Evolutionary conservation across 371 early-diverging fungal genomes (phyloP), one percentile per base, ranked within the genome.

Genomic region (Syncephalastrum contaminatum): DNA sequence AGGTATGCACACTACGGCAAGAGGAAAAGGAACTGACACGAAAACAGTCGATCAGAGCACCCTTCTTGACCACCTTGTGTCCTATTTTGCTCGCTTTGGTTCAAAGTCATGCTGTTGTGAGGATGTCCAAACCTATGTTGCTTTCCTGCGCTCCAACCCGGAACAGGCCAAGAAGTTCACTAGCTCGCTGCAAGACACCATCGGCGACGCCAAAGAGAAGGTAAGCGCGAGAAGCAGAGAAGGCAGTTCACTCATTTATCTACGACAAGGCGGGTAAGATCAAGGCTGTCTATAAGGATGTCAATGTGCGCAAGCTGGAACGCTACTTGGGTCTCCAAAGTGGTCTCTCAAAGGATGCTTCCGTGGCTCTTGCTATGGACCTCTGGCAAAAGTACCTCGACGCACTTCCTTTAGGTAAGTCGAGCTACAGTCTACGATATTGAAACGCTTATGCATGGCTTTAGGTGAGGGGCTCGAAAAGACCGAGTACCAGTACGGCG

Each of bases 401-500:
- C 16, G 78, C 86, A 0, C 63, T 88, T 36, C 86, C 87, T 13
- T 56, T 86, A 21, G 88, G 88, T 81, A 58, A 51, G 43, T 39
- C 7, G 0, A 13, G 15, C 20, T 2, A n/a, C 4, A 24, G 15
- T 14, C 19, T 12, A 48, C 15, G 5, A 4, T 14, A 8, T 30
- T 10, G 1, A 7, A 56, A 13, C 15, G 21, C 4, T 30, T 24
- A 46, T 45, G 21, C 18, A 13, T 39, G 1, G 25, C 14, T 47
- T 15, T 22, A 82, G 86, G 85, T 21, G 74, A 74, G 50, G 75
- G 75, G 2, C 60, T 90, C 51, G 86, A 84, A 55, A 81, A 83
- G 59, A 87, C 88, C 16, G 91, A 91, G 64, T 75, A 84, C 43
- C 93, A 91, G 56, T 83, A 84, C 57, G 91, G 93, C 14, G 93